Evolutionary conservation across 352 stramenopile genomes (phyloP).

Genomic region (Phytophthora parvispora): DNA sequence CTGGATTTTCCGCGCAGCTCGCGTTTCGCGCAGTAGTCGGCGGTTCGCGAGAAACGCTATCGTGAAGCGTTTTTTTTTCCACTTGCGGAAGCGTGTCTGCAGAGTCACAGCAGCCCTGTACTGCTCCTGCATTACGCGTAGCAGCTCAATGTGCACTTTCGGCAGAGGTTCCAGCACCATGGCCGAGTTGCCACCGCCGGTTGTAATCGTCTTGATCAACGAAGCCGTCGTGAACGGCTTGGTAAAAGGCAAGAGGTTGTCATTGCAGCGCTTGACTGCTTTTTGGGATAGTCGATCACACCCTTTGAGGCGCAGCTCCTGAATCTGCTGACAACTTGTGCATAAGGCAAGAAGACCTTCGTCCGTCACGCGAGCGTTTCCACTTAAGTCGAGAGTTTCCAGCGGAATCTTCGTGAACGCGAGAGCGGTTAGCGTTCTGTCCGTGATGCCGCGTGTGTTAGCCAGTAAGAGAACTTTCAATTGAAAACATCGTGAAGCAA

Average conservation of each 20-base stretch:
- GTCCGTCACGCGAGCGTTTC: slow-evolving; percentile 73
- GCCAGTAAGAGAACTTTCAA: slow-evolving; percentile 51
- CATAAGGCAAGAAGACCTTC: slow-evolving; percentile 49
- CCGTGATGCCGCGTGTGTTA: slow-evolving; percentile 54
- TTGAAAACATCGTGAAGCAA: slow-evolving; percentile 53
- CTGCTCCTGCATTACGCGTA: slow-evolving; percentile 37
- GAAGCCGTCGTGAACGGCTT: slow-evolving; percentile 32
- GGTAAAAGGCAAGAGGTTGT: slow-evolving; percentile 53
- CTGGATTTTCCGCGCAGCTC: slow-evolving; percentile 69
- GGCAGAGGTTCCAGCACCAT: slow-evolving; percentile 45
- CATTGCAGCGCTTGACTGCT: slow-evolving; percentile 43
- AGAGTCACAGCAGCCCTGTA: slow-evolving; percentile 53
- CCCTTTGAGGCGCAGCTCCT: slow-evolving; percentile 68
- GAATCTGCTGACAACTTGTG: slow-evolving; percentile 50
- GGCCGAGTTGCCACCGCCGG: slow-evolving; percentile 39
- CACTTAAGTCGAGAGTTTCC: slow-evolving; percentile 57
- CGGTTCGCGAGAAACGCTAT: slow-evolving; percentile 51
- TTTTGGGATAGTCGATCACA: slow-evolving; percentile 67
- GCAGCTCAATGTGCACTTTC: slow-evolving; percentile 42
- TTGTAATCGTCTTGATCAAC: slow-evolving; percentile 53
- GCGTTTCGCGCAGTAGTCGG: slow-evolving; percentile 42
- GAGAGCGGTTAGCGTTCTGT: slow-evolving; percentile 53
- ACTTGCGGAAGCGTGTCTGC: slow-evolving; percentile 56
- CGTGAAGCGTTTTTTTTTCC: slow-evolving; percentile 51
- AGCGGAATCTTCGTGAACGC: slow-evolving; percentile 57